Conservation (phyloP, 2,329 filamentous ascomycete species). For the Graphium sp. region DNA sequence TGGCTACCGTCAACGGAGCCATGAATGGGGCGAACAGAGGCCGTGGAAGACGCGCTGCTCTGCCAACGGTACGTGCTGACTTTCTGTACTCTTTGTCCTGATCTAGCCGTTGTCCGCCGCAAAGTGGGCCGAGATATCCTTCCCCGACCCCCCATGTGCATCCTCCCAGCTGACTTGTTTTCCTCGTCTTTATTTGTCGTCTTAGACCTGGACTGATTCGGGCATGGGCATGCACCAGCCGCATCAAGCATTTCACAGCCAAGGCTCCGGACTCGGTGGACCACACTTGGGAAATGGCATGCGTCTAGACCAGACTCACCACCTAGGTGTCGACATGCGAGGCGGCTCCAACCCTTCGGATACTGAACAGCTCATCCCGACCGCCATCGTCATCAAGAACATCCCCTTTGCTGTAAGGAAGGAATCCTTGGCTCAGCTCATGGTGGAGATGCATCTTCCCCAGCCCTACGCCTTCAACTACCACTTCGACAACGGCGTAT, state of each 20-base stretch:
- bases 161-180: conserved; percentile 5
- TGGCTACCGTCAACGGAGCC: conserved; percentile 43
- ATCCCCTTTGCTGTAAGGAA: conserved; percentile 98
- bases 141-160: conserved; percentile 4
- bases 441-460: conserved; percentile 86
- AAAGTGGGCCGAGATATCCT: neutral
- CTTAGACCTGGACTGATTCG: conserved; percentile 31
- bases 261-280: conserved; percentile 21
- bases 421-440: conserved; percentile 80
- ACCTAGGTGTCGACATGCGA: conserved; percentile 14
- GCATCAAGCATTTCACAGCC: conserved; percentile 15
- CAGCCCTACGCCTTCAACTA: conserved; percentile 99
- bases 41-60: conserved; percentile 39
- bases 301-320: too few species aligned
- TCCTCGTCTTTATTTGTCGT: neutral
- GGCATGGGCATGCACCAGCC: conserved; percentile 22
- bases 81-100: neutral
- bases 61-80: conserved; percentile 52
- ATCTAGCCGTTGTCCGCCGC: conserved; percentile 7
- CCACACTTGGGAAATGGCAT: conserved; percentile 12
- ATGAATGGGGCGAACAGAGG: conserved; percentile 50
- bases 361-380: conserved; percentile 85
- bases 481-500: conserved; percentile 96
- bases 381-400: conserved; percentile 98
- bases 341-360: conserved; percentile 25